Percentiles rank a stretch among this genome's conserved stretches.
phyloP scores from a whole-genome alignment of 352 stramenopile species.

The Globisporangium nunn region DNA sequence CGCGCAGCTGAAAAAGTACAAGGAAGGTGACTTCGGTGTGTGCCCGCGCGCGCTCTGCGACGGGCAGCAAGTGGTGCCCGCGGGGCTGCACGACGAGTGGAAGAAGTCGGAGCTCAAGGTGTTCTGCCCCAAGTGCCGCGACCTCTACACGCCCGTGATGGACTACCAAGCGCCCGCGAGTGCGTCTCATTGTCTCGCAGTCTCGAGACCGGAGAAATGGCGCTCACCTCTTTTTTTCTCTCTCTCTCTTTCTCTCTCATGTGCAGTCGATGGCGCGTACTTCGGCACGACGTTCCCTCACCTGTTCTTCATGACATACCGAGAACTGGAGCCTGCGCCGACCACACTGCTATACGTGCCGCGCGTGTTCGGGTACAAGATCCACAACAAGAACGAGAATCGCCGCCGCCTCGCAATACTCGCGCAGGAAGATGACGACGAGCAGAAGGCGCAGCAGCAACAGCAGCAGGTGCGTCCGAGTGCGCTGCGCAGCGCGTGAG shows the following conservation, averaged over 20 bases:
- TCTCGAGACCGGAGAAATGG: no score
- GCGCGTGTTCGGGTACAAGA: slow-evolving; percentile 90
- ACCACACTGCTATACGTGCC: slow-evolving; percentile 86
- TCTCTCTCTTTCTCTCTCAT: slow-evolving; percentile 5
- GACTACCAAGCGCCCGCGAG: slow-evolving; percentile 81
- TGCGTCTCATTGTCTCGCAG: slow-evolving; percentile 24
- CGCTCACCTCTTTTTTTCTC: background rate
- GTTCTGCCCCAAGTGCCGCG: slow-evolving; percentile 85
- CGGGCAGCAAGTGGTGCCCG: slow-evolving; percentile 74
- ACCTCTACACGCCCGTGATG: slow-evolving; percentile 79
- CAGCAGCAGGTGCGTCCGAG: slow-evolving; percentile 42
- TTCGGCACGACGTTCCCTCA: slow-evolving; percentile 98
- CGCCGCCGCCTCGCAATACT: slow-evolving; percentile 74
- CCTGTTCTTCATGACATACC: slow-evolving; percentile 98
- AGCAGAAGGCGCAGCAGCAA: slow-evolving; percentile 46
- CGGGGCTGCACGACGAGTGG: slow-evolving; percentile 82
- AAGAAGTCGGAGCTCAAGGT: slow-evolving; percentile 90
- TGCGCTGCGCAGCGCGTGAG: slow-evolving; percentile 9
- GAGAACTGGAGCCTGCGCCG: slow-evolving; percentile 81
- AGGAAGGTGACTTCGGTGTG: slow-evolving; percentile 82
- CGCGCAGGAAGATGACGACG: slow-evolving; percentile 74
- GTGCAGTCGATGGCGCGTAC: slow-evolving; percentile 92
- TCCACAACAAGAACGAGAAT: slow-evolving; percentile 85
- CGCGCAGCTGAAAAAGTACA: slow-evolving; percentile 83
- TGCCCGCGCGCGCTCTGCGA: slow-evolving; percentile 82